Base-by-base conservation (phyloP, 2,329 filamentous ascomycete genomes). In the Epichloe hybrida region DNA sequence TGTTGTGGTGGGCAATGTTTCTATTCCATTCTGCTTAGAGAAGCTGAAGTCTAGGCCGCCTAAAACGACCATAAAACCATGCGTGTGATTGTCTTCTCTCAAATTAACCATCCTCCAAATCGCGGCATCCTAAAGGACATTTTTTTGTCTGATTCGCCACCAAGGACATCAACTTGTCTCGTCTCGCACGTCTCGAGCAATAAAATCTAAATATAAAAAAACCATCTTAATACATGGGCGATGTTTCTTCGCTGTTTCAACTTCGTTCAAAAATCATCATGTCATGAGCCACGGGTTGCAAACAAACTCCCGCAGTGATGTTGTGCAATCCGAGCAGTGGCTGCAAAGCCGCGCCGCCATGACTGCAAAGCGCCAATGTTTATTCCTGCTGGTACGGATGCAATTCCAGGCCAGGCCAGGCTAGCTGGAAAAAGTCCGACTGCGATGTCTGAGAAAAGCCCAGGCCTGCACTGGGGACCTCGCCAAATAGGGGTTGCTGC, bases 401-500 rank as follows among this genome's bases (percentile, higher is more conserved):
- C 37, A 15, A 3, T 5, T 45, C 62, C 54, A 66, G 53, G 48
- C 57, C 61, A n/a, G 58, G 58, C 69, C 72, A 73, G 72, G 56
- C 20, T 62, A 31, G 61, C n/a, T 65, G 61, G 52, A 74, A 72
- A 20, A 77, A 65, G 43, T 78, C 75, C 49, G 75, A 73, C 37
- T 76, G 74, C 3, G 71, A 72, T 13, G 67, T 67, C 57, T 80
- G 77, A 3, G 71, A 75, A 58, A 73, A 79, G 23, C 74, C 73
- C 39, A 73, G 64, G 43, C 71, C 68, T 36, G 75, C 64, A 54
- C 74, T 77, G 3, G 75, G 71, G 4, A 76, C 61, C 39, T 77
- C 71, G 12, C 66, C 69, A 54, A 80, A 79, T 2, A 80, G 66
- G 2, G 67, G 61, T 38, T 75, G 69, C 43, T 75, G 69, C 42